phyloP scores from a whole-genome alignment of 176 grass and related monocot genomes.

The Rhynchospora breviuscula region DNA sequence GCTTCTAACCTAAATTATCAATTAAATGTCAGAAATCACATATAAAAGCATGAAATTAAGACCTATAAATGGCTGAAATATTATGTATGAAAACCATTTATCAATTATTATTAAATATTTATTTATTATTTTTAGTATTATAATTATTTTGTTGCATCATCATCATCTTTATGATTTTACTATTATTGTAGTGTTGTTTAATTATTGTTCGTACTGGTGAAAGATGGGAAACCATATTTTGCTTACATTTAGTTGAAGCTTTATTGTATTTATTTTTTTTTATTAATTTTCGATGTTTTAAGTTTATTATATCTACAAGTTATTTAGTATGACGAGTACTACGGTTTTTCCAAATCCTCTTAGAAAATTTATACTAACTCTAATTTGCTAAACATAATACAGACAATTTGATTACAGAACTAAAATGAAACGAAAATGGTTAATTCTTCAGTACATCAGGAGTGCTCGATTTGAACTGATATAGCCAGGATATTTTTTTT shows the following conservation, averaged over 20 bases:
- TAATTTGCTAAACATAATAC: not conserved
- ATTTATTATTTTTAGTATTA: no score
- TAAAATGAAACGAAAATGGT: not conserved
- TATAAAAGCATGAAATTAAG: no score
- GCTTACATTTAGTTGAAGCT: no score
- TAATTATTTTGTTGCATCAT: not conserved
- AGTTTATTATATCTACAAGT: not conserved
- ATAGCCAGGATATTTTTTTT: no score
- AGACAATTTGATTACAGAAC: not conserved
- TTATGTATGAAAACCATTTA: no score
- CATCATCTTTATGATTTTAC: not conserved
- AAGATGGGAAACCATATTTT: no score
- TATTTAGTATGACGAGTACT: not conserved
- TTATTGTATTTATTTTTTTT: no score
- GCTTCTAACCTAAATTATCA: no score
- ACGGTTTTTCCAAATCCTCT: not conserved
- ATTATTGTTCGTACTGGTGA: not conserved
- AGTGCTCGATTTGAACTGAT: not conserved
- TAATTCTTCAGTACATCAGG: not conserved
- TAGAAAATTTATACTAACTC: no score
- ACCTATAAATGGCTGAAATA: no score
- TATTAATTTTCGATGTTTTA: not conserved
- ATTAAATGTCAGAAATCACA: no score
- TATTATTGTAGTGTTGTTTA: not conserved
- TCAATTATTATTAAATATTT: not conserved